A percentile compares a stretch with the other conserved stretches of the same genome.
These are phyloP conservation scores for Myochromella boudieri DNA, from an alignment of 768 basidiomycete genomes.

Conservation along the genomic window DNA sequence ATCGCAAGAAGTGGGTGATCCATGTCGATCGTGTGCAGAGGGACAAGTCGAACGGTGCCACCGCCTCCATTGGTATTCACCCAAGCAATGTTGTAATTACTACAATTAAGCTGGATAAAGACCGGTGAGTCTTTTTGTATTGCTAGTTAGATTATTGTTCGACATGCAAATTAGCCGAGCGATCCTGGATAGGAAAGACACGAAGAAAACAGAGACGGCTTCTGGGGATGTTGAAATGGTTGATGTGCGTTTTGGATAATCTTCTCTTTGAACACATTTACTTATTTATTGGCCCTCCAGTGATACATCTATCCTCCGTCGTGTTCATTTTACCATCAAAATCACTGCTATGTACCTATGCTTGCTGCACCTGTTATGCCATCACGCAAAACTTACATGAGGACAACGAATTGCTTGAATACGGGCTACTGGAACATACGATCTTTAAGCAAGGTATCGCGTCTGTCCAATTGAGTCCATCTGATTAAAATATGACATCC, in stretches of 20 bases:
- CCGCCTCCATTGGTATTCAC: constrained; percentile 92
- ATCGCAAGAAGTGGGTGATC: constrained; percentile 99
- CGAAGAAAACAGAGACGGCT: constrained; percentile 57
- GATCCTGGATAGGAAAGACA: constrained; percentile 84
- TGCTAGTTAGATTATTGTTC: not conserved
- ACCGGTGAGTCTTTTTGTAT: constrained; percentile 49
- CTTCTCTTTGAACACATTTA: constrained; percentile 23
- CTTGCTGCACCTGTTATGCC: constrained; percentile 47
- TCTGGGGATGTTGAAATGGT: constrained; percentile 71
- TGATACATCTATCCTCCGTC: constrained; percentile 22
- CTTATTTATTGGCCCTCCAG: constrained; percentile 21
- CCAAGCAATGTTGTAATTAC: constrained; percentile 96
- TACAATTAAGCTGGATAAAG: constrained; percentile 90
- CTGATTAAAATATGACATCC: constrained; percentile 85
- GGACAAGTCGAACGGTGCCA: constrained; percentile 96
- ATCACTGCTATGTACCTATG: constrained; percentile 67
- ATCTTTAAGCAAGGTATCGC: constrained; percentile 12
- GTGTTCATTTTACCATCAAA: constrained; percentile 39
- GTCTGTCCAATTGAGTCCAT: constrained; percentile 14
- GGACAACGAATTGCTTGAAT: no score
- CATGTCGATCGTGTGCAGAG: constrained; percentile 97
- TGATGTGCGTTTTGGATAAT: constrained; percentile 61
- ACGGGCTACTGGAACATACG: no score
- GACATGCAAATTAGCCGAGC: constrained; percentile 57
- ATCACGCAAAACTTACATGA: no score